A percentile compares a stretch with the other conserved stretches of the same genome.
These are phyloP conservation scores for Arthroderma sp. DNA, from an alignment of 2,329 filamentous ascomycete genomes.

Conservation along the genomic window DNA sequence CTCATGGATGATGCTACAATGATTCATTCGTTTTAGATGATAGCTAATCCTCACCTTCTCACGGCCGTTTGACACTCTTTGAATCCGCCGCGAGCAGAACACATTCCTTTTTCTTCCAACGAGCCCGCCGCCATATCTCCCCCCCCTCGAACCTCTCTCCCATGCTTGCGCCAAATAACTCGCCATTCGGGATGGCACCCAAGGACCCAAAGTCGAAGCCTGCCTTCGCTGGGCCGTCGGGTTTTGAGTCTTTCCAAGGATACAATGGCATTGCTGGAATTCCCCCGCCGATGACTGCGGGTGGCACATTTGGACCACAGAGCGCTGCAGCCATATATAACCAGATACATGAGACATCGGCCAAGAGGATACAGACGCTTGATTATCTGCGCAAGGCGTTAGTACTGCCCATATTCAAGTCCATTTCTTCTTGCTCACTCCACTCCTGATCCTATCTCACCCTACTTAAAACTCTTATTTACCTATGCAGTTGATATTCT, in stretches of 20 bases:
- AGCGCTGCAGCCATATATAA: conserved; percentile 47
- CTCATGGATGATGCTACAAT: too few species aligned
- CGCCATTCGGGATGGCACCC: too few species aligned
- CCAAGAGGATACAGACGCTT: conserved; percentile 85
- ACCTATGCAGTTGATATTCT: not conserved
- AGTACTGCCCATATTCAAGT: conserved; percentile 23
- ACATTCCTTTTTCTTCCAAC: too few species aligned
- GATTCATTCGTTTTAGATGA: too few species aligned
- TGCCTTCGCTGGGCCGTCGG: not conserved
- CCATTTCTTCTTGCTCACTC: not conserved
- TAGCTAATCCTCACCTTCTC: too few species aligned
- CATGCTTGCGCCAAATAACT: not conserved
- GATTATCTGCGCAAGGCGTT: conserved; percentile 89
- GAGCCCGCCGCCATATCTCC: too few species aligned
- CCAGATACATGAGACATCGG: conserved; percentile 69
- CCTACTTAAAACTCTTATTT: too few species aligned
- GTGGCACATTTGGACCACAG: conserved; percentile 28
- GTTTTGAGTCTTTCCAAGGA: conserved; percentile 11
- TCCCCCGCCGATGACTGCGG: conserved; percentile 21
- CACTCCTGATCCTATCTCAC: too few species aligned
- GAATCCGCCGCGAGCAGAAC: too few species aligned
- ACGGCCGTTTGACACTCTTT: too few species aligned
- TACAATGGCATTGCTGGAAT: conserved; percentile 12
- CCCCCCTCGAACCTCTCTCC: not conserved
- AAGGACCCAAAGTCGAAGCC: not conserved